These are phyloP conservation scores for Colletotrichum sojae DNA, from an alignment of 2,329 filamentous ascomycete genomes.

Conservation along the genomic window DNA sequence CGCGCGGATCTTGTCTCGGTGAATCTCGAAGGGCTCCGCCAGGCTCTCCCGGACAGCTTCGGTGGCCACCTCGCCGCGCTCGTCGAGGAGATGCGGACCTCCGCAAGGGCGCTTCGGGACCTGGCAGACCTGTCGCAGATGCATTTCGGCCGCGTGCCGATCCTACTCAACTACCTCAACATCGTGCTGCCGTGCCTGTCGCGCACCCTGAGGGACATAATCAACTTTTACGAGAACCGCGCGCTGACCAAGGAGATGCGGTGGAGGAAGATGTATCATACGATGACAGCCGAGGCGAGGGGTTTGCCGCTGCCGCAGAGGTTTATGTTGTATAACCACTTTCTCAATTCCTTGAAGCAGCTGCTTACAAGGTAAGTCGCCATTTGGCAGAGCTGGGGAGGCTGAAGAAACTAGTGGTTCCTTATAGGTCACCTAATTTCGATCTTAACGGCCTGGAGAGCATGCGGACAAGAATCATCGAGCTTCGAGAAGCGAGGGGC, in stretches of 20 bases:
- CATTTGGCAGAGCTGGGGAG: neutral
- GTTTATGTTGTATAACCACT: slow-evolving; percentile 70
- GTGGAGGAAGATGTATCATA: slow-evolving; percentile 73
- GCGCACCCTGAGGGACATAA: slow-evolving; percentile 68
- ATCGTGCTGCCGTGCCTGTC: slow-evolving; percentile 70
- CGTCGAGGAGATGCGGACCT: slow-evolving; percentile 61
- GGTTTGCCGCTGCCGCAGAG: slow-evolving; percentile 66
- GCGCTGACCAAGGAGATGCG: slow-evolving; percentile 62
- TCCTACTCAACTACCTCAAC: slow-evolving; percentile 69
- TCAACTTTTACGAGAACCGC: slow-evolving; percentile 64
- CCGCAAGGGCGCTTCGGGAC: slow-evolving; percentile 64
- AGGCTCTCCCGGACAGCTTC: slow-evolving; percentile 58
- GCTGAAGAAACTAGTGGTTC: neutral
- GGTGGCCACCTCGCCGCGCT: slow-evolving; percentile 63
- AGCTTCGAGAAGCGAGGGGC: slow-evolving; percentile 66
- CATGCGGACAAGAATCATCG: slow-evolving; percentile 63
- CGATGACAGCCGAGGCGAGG: slow-evolving; percentile 66
- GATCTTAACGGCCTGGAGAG: slow-evolving; percentile 69
- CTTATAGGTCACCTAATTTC: slow-evolving; percentile 63
- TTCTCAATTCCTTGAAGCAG: slow-evolving; percentile 63
- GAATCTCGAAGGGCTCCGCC: slow-evolving; percentile 64
- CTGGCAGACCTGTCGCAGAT: slow-evolving; percentile 69
- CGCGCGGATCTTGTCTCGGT: slow-evolving; percentile 63
- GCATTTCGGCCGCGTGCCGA: slow-evolving; percentile 63
- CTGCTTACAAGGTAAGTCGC: slow-evolving; percentile 64